Percentiles rank a stretch among this genome's conserved stretches.
Evolutionary conservation across 148 eudicot genomes (phyloP).

Genomic region (Polygonum maritimum): DNA sequence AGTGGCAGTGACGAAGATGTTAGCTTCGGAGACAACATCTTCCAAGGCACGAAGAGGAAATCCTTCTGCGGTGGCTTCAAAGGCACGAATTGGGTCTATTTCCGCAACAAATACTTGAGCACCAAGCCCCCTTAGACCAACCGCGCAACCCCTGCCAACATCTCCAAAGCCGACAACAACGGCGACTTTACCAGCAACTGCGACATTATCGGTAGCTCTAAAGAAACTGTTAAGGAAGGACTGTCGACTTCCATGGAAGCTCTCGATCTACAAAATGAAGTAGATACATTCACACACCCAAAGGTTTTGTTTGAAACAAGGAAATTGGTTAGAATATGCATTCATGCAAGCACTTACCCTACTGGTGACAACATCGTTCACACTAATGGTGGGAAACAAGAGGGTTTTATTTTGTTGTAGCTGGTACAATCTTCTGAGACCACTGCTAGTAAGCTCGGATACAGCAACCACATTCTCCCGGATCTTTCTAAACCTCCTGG

Average conservation of each 20-base stretch:
- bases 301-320: too few species aligned
- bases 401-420: constrained; percentile 61
- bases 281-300: not conserved
- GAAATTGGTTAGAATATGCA: not conserved
- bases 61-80: constrained; percentile 84
- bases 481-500: constrained; percentile 56
- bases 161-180: too few species aligned
- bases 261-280: constrained; percentile 57
- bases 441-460: constrained; percentile 91
- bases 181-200: constrained; percentile 25
- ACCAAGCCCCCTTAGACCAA: constrained; percentile 72
- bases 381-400: constrained; percentile 88
- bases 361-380: constrained; percentile 91
- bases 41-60: constrained; percentile 62
- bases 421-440: constrained; percentile 93
- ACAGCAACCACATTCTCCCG: constrained; percentile 73
- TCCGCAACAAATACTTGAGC: constrained; percentile 84
- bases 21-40: constrained; percentile 22
- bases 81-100: constrained; percentile 86
- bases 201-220: constrained; percentile 50
- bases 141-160: constrained; percentile 86
- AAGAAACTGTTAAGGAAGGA: constrained; percentile 87
- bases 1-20: constrained; percentile 78
- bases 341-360: constrained; percentile 37
- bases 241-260: constrained; percentile 82